These are phyloP conservation scores for Pyrenopolyporus hunteri DNA, from an alignment of 495 filamentous ascomycete species.

Conservation along the genomic window DNA sequence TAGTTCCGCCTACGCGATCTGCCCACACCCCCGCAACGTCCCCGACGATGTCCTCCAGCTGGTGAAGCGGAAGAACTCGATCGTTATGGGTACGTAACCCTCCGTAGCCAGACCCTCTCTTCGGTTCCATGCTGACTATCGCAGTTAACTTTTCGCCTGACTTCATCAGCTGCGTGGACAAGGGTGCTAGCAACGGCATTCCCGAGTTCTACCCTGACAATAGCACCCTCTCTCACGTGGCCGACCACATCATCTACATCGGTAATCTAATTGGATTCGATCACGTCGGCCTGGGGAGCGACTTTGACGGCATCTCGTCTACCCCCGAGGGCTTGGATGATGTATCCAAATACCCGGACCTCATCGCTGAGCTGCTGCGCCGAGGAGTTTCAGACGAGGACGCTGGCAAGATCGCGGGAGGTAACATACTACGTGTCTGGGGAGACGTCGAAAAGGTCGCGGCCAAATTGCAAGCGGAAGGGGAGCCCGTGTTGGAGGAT, in stretches of 20 bases:
- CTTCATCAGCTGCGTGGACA: constrained; percentile 73
- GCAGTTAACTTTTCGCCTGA: constrained; percentile 70
- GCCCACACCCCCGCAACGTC: constrained; percentile 74
- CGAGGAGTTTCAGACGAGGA: constrained; percentile 72
- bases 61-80: constrained; percentile 62
- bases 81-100: constrained; percentile 67
- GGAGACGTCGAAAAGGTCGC: constrained; percentile 70
- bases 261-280: constrained; percentile 72
- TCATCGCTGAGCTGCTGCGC: constrained; percentile 74
- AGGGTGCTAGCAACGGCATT: constrained; percentile 63
- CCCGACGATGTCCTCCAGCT: constrained; percentile 71
- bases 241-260: constrained; percentile 73
- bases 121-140: constrained; percentile 13
- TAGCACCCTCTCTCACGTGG: constrained; percentile 80
- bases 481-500: constrained; percentile 70
- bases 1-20: constrained; percentile 68
- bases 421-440: constrained; percentile 80
- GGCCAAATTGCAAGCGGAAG: constrained; percentile 61
- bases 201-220: constrained; percentile 65
- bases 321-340: constrained; percentile 72
- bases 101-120: background rate
- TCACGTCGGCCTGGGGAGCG: constrained; percentile 75
- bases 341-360: constrained; percentile 80
- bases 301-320: constrained; percentile 70
- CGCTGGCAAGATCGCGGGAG: constrained; percentile 70